These are phyloP conservation scores for Neoconidiobolus thromboides DNA, from an alignment of 371 early-diverging fungal genomes.

Conservation along the genomic window DNA sequence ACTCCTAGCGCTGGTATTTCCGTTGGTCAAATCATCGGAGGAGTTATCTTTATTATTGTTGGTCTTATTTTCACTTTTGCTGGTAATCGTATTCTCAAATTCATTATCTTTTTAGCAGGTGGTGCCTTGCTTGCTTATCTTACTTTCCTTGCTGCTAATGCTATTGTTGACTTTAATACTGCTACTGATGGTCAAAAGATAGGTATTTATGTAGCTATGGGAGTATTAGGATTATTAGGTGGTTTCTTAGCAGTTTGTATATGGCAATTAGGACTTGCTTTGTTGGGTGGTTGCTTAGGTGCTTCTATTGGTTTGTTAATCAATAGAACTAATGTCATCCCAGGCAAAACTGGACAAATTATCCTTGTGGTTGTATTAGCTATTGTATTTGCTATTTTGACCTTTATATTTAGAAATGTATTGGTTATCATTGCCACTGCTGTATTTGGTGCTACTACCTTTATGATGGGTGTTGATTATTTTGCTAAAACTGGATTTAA, in stretches of 20 bases:
- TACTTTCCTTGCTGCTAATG: background rate
- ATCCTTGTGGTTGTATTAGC: background rate
- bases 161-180: background rate
- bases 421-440: background rate
- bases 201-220: constrained; percentile 1
- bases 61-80: background rate
- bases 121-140: background rate
- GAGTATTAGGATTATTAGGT: background rate
- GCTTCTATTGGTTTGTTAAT: background rate
- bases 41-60: background rate
- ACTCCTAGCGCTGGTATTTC: background rate
- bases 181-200: background rate
- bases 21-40: background rate
- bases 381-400: background rate
- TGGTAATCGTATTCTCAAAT: background rate
- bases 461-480: background rate
- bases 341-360: background rate
- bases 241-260: background rate
- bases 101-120: background rate
- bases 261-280: background rate
- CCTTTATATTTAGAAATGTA: background rate
- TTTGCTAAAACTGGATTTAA: background rate
- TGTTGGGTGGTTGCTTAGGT: background rate
- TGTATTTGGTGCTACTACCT: background rate
- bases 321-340: background rate